Evolutionary conservation across 306 rosid species (phyloP).

Genomic region (Lithocarpus polystachyus): DNA sequence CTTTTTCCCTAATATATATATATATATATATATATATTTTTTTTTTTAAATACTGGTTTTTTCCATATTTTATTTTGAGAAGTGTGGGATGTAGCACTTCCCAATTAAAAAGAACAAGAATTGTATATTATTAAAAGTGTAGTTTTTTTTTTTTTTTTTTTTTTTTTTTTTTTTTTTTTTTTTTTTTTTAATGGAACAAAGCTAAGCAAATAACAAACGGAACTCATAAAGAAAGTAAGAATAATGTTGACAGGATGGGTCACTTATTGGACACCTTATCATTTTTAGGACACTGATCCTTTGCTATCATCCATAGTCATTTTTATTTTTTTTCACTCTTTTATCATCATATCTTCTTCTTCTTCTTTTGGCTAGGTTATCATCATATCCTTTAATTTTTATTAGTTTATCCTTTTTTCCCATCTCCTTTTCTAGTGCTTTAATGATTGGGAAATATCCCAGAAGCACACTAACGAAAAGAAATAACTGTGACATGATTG

Average conservation of each 20-base stretch:
- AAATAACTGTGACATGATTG: neutral
- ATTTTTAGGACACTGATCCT: neutral
- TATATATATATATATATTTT: too few relatives aligned
- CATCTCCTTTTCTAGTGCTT: conserved; percentile 21
- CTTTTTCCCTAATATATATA: too few relatives aligned
- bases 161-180: neutral
- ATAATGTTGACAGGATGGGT: neutral
- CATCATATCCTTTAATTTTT: conserved; percentile 5
- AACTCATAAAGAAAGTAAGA: conserved; percentile 2
- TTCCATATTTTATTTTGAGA: too few relatives aligned
- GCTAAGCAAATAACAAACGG: conserved; percentile 18
- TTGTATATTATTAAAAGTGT: too few relatives aligned
- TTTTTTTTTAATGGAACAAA: neutral
- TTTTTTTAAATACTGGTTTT: too few relatives aligned
- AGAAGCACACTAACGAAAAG: neutral
- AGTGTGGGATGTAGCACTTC: too few relatives aligned
- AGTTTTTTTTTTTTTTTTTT: neutral
- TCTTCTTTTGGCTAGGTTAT: neutral
- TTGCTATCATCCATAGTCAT: neutral
- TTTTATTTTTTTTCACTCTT: neutral
- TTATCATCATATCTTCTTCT: neutral
- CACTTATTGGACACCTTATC: neutral
- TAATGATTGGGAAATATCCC: conserved; percentile 31
- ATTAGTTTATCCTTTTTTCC: neutral
- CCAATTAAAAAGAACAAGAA: too few relatives aligned